These are phyloP conservation scores for Pichia sp. DNA, from an alignment of 1,139 yeast species.

Conservation along the genomic window DNA sequence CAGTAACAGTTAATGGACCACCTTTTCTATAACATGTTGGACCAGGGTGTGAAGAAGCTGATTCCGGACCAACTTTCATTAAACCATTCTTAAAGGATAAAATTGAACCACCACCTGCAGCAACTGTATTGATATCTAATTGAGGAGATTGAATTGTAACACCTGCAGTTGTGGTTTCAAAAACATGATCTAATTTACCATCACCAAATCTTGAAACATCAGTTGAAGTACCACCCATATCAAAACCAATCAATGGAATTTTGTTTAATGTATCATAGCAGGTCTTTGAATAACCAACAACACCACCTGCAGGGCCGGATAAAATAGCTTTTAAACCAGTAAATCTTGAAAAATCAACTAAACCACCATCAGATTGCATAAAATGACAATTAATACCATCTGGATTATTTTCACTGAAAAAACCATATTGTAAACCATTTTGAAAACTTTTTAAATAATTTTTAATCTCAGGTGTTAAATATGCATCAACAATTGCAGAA, in stretches of 20 bases:
- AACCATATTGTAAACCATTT: constrained; percentile 49
- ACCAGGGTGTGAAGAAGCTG: constrained; percentile 58
- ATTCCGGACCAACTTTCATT: constrained; percentile 52
- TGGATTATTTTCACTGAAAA: constrained; percentile 30
- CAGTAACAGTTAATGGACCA: constrained; percentile 54
- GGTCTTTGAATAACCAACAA: constrained; percentile 48
- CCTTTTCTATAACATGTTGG: constrained; percentile 55
- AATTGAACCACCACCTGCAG: constrained; percentile 57
- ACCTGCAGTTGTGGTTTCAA: constrained; percentile 52
- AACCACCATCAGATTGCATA: constrained; percentile 58
- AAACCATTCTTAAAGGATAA: constrained; percentile 47
- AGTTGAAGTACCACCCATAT: constrained; percentile 59
- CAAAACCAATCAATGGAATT: constrained; percentile 48
- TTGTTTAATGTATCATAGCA: constrained; percentile 38
- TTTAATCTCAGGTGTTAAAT: constrained; percentile 64
- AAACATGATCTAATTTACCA: constrained; percentile 45
- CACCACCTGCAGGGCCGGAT: constrained; percentile 61
- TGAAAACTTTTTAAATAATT: constrained; percentile 56
- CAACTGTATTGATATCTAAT: constrained; percentile 50
- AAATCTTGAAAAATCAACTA: constrained; percentile 40
- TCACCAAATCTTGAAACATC: constrained; percentile 45
- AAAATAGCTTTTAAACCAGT: constrained; percentile 47
- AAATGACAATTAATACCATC: constrained; percentile 24
- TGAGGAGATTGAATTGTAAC: constrained; percentile 52
- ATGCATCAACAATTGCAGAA: constrained; percentile 71